A percentile compares a stretch with the other conserved stretches of the same genome.
These are phyloP conservation scores for Prillingera fragicola DNA, from an alignment of 1,284 basidiomycete species.

Conservation along the genomic window DNA sequence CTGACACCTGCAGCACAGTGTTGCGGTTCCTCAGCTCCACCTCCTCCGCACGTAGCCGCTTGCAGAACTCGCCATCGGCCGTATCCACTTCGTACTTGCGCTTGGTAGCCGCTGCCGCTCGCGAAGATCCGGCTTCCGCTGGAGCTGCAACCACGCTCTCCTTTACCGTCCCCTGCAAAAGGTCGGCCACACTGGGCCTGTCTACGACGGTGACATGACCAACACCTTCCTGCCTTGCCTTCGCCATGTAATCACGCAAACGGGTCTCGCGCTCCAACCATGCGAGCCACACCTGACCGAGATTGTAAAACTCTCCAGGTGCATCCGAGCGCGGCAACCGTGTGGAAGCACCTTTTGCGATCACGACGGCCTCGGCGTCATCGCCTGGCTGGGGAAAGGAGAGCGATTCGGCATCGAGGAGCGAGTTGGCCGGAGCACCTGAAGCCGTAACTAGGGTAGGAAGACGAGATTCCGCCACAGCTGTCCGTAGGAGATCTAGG, in stretches of 20 bases:
- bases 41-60: constrained; percentile 49
- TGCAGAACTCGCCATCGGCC: constrained; percentile 74
- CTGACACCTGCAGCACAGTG: constrained; percentile 34
- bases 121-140: constrained; percentile 47
- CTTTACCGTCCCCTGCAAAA: constrained; percentile 64
- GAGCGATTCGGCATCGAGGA: constrained; percentile 62
- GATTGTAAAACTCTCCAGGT: constrained; percentile 61
- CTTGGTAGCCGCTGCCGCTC: constrained; percentile 55
- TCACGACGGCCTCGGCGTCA: constrained; percentile 37
- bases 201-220: constrained; percentile 78
- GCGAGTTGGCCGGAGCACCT: constrained; percentile 50
- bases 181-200: constrained; percentile 73
- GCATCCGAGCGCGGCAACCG: constrained; percentile 58
- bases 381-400: constrained; percentile 53
- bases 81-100: constrained; percentile 71
- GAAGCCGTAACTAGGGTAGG: constrained; percentile 46
- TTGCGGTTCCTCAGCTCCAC: constrained; percentile 42
- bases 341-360: constrained; percentile 67
- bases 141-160: constrained; percentile 54
- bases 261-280: constrained; percentile 67
- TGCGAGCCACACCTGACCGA: constrained; percentile 74
- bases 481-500: constrained; percentile 36
- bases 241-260: constrained; percentile 79
- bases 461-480: constrained; percentile 22
- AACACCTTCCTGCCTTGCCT: constrained; percentile 66